phyloP scores from a whole-genome alignment of 2,329 filamentous ascomycete species.

The Phaeosphaeria sp. region DNA sequence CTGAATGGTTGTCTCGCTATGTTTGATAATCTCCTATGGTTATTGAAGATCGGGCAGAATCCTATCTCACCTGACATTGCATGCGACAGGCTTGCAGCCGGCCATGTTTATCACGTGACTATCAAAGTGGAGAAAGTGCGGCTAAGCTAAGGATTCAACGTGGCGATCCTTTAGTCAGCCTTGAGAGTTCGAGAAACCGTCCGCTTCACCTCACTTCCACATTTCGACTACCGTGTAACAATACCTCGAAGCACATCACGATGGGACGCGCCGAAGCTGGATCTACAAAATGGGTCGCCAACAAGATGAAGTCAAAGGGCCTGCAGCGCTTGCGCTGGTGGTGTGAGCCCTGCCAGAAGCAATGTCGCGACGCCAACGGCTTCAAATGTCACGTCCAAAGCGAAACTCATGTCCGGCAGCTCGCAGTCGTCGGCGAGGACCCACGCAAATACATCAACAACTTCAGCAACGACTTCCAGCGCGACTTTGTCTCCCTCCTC shows the following conservation, averaged over 20 bases:
- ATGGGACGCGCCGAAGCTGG: constrained; percentile 96
- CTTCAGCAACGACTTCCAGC: constrained; percentile 80
- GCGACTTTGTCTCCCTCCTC: constrained; percentile 78
- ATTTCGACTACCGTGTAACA: not conserved
- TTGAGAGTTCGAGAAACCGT: constrained; percentile 7
- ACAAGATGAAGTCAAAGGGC: constrained; percentile 77
- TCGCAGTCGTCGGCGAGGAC: constrained; percentile 86
- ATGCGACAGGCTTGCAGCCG: too few species aligned
- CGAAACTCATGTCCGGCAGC: constrained; percentile 87
- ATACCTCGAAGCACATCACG: constrained; percentile 11
- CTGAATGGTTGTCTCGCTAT: too few species aligned
- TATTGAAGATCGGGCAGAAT: too few species aligned
- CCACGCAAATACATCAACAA: constrained; percentile 82
- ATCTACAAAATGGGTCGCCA: constrained; percentile 86
- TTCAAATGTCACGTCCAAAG: constrained; percentile 74
- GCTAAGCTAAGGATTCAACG: not conserved
- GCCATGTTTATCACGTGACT: not conserved
- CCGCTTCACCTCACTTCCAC: not conserved
- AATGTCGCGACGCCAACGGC: constrained; percentile 83
- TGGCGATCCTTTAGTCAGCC: constrained; percentile 11
- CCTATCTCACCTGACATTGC: too few species aligned
- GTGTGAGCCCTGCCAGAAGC: constrained; percentile 78
- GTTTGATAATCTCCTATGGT: too few species aligned
- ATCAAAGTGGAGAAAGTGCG: not conserved
- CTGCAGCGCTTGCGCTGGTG: constrained; percentile 84